Conservation (phyloP, 1,139 yeast species). For the Magnusiomyces suaveolens region DNA sequence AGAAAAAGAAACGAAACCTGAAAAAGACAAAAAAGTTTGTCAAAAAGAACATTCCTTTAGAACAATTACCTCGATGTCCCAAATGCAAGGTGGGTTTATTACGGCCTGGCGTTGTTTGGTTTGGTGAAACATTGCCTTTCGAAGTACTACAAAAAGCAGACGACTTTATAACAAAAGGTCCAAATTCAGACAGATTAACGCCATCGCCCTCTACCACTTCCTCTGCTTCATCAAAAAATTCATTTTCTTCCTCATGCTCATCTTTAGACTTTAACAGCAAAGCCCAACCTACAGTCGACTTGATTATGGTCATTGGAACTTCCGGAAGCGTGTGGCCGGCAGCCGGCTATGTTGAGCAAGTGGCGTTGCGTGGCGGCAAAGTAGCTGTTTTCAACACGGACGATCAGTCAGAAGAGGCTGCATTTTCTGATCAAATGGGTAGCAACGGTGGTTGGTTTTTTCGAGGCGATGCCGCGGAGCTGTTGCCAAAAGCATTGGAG, state of each 20-base stretch:
- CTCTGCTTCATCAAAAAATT: no score
- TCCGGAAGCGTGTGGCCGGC: slow-evolving; percentile 87
- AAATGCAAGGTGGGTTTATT: slow-evolving; percentile 50
- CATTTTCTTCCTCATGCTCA: background rate
- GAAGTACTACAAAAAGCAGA: slow-evolving; percentile 56
- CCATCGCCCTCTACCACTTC: no score
- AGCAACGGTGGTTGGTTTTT: slow-evolving; percentile 53
- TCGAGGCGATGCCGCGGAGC: slow-evolving; percentile 68
- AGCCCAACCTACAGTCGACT: slow-evolving; percentile 39
- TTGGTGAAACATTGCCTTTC: slow-evolving; percentile 73
- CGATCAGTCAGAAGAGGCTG: slow-evolving; percentile 32
- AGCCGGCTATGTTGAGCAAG: slow-evolving; percentile 77
- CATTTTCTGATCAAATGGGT: slow-evolving; percentile 18
- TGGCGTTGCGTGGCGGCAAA: slow-evolving; percentile 61
- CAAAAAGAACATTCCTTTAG: slow-evolving; percentile 32
- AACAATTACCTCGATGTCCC: slow-evolving; percentile 70
- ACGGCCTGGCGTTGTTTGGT: slow-evolving; percentile 90
- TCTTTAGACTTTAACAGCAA: background rate
- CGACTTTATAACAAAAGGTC: slow-evolving; percentile 55
- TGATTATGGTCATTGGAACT: slow-evolving; percentile 75
- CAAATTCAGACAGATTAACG: no score
- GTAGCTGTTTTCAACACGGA: slow-evolving; percentile 78
- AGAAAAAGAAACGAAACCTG: slow-evolving; percentile 6
- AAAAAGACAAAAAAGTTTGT: slow-evolving; percentile 1
- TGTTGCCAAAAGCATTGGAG: slow-evolving; percentile 56